Conservation (phyloP, 2,329 filamentous ascomycete species). For the Ophiocordyceps sinensis region DNA sequence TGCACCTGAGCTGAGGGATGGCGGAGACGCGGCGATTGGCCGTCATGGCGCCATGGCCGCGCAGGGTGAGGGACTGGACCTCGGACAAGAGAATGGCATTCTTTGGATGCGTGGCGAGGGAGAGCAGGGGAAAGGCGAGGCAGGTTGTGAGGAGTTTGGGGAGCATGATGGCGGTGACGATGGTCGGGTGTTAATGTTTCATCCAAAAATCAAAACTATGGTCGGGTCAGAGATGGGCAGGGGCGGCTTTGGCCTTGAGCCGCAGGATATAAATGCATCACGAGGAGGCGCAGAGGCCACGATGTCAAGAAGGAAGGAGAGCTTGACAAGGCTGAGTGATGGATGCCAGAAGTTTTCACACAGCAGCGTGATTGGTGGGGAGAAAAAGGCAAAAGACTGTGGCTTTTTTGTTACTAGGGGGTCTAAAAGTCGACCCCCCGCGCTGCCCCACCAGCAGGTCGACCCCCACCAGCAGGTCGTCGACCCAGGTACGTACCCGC, state of each 20-base stretch:
- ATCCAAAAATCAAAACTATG: no score
- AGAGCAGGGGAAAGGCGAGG: constrained; percentile 12
- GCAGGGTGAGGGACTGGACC: constrained; percentile 68
- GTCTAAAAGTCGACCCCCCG: no score
- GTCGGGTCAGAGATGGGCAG: not conserved
- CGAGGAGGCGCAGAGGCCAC: constrained; percentile 7
- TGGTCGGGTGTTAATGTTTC: not conserved
- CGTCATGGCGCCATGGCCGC: constrained; percentile 47
- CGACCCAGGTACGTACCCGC: no score
- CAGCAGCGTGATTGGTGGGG: not conserved
- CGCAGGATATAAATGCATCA: not conserved
- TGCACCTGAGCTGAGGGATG: constrained; percentile 66
- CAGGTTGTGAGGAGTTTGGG: constrained; percentile 2
- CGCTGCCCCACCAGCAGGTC: no score
- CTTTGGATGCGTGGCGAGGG: constrained; percentile 20
- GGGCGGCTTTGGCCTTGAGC: not conserved
- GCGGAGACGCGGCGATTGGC: constrained; percentile 61
- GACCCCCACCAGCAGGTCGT: not conserved
- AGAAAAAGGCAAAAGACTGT: not conserved
- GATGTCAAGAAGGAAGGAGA: constrained; percentile 8
- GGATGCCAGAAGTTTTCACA: not conserved
- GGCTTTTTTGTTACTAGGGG: no score
- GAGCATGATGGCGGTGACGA: not conserved
- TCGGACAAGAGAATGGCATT: constrained; percentile 42
- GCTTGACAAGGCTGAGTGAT: constrained; percentile 1